Evolutionary conservation across 495 filamentous ascomycete species (phyloP).

Genomic region (Tuber calosporum): DNA sequence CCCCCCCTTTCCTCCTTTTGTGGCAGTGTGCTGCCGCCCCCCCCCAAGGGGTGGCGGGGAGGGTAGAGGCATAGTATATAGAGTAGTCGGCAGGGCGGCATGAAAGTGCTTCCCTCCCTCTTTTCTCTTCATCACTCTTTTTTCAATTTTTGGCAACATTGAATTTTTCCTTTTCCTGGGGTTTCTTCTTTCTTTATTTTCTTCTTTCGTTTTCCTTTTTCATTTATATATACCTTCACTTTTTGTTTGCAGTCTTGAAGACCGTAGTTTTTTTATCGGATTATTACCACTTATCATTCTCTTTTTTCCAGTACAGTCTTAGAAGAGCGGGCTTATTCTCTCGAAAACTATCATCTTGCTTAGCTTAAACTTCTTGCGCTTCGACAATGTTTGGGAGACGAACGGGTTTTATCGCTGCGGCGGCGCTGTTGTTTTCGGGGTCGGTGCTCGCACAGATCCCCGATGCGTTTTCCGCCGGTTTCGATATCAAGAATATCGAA

Average conservation of each 20-base stretch:
- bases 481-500: constrained; percentile 16
- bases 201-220: constrained; percentile 22
- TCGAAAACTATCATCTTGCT: constrained; percentile 4
- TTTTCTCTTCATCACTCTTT: constrained; percentile 16
- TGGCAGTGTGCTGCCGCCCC: background rate
- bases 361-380: constrained; percentile 11
- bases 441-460: constrained; percentile 29
- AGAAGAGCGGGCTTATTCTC: constrained; percentile 17
- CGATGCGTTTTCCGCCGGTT: constrained; percentile 23
- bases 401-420: constrained; percentile 8
- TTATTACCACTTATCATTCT: constrained; percentile 22
- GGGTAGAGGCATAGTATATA: background rate
- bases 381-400: constrained; percentile 26
- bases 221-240: constrained; percentile 16
- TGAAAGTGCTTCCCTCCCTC: constrained; percentile 6
- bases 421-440: constrained; percentile 21
- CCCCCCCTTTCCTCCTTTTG: background rate
- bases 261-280: constrained; percentile 16
- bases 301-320: constrained; percentile 8
- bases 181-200: constrained; percentile 18
- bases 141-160: constrained; percentile 4
- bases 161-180: constrained; percentile 1
- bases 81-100: constrained; percentile 11
- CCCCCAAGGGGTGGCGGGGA: background rate
- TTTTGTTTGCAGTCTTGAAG: constrained; percentile 27